Evolutionary conservation across 2,329 filamentous ascomycete genomes (phyloP).

Genomic region (Hymenoscyphus fructigenus): DNA sequence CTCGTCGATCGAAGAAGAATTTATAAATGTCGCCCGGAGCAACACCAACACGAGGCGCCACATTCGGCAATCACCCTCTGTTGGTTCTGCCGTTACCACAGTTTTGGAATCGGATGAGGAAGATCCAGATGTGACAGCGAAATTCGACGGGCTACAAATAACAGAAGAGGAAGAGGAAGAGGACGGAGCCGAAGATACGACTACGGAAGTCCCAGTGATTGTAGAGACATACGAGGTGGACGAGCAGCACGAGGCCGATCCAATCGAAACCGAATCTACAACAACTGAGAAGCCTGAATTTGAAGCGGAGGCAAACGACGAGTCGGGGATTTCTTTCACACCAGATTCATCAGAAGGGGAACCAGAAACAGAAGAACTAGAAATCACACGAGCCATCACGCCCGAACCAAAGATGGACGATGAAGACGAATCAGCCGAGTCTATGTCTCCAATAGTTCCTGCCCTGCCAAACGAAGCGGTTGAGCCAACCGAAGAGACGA

Average conservation of each 20-base stretch:
- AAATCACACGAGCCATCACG: background rate
- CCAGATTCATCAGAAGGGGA: constrained; percentile 12
- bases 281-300: constrained; percentile 9
- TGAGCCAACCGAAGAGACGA: background rate
- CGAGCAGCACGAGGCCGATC: constrained; percentile 19
- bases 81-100: constrained; percentile 74
- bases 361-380: constrained; percentile 8
- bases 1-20: constrained; percentile 47
- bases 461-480: background rate
- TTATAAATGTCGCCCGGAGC: constrained; percentile 48
- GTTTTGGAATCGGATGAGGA: constrained; percentile 84
- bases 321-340: constrained; percentile 2
- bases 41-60: constrained; percentile 74
- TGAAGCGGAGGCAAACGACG: constrained; percentile 6
- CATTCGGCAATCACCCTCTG: constrained; percentile 75
- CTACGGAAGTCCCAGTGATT: constrained; percentile 33
- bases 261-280: constrained; percentile 13
- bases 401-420: constrained; percentile 1
- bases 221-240: constrained; percentile 34
- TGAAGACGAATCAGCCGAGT: constrained; percentile 7
- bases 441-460: constrained; percentile 9
- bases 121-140: constrained; percentile 51
- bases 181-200: constrained; percentile 26
- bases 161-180: constrained; percentile 41
- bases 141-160: constrained; percentile 48